These are phyloP conservation scores for Penicillium sp. DNA, from an alignment of 2,329 filamentous ascomycete genomes.

Conservation along the genomic window DNA sequence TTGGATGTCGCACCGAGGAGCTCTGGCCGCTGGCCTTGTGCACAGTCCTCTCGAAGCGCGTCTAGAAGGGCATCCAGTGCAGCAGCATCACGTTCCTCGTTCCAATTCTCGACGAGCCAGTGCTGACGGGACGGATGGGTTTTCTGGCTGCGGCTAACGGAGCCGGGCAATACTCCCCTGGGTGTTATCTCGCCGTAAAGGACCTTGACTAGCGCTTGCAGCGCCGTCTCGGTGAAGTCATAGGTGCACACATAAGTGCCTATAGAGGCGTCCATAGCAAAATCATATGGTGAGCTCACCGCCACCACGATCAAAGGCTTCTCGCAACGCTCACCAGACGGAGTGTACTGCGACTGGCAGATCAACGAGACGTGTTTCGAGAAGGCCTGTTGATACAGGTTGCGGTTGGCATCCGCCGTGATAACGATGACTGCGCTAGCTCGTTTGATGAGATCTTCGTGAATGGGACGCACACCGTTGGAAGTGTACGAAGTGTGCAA, in stretches of 20 bases:
- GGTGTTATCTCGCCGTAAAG: conserved; percentile 70
- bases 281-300: conserved; percentile 94
- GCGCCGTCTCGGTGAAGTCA: conserved; percentile 89
- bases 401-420: conserved; percentile 89
- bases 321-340: conserved; percentile 48
- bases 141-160: conserved; percentile 81
- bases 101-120: conserved; percentile 89
- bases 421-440: conserved; percentile 85
- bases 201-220: conserved; percentile 76
- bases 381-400: conserved; percentile 89
- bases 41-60: conserved; percentile 57
- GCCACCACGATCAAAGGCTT: conserved; percentile 88
- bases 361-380: conserved; percentile 96
- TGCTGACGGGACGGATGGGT: conserved; percentile 84
- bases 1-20: conserved; percentile 64
- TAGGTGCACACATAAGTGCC: conserved; percentile 93
- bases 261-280: conserved; percentile 85
- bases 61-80: conserved; percentile 72
- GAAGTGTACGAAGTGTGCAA: conserved; percentile 93
- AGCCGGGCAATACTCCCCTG: conserved; percentile 59
- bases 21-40: conserved; percentile 63
- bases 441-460: conserved; percentile 86
- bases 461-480: conserved; percentile 84
- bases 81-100: conserved; percentile 68
- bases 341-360: conserved; percentile 52